A percentile compares a stretch with the other conserved stretches of the same genome.
Conservation (phyloP, 768 basidiomycete species). For the Pleurotus ostreatus region DNA sequence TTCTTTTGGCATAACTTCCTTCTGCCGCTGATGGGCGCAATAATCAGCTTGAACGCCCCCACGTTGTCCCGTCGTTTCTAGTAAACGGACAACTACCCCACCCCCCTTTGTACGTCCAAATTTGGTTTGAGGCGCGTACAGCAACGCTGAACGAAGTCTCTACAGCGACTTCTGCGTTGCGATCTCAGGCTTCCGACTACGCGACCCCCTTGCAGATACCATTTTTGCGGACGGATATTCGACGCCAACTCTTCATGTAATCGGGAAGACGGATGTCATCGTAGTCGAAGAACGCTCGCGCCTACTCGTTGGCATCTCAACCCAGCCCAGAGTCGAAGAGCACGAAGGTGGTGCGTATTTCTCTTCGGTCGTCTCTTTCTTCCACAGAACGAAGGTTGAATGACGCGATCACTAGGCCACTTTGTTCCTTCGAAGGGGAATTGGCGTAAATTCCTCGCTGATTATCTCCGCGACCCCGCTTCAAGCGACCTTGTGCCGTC, state of each 20-base stretch:
- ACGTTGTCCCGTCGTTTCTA: conserved; percentile 48
- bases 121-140: conserved; percentile 3
- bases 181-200: conserved; percentile 68
- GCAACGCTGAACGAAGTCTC: neutral
- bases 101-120: conserved; percentile 59
- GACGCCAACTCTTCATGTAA: conserved; percentile 75
- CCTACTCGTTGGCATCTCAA: conserved; percentile 49
- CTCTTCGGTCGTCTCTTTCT: neutral
- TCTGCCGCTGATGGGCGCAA: neutral
- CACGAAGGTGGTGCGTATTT: conserved; percentile 70
- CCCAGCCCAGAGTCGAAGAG: conserved; percentile 59
- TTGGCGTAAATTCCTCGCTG: conserved; percentile 73
- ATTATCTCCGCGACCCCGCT: conserved; percentile 55
- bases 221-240: conserved; percentile 50
- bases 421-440: conserved; percentile 75
- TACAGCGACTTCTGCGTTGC: conserved; percentile 67
- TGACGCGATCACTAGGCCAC: conserved; percentile 49
- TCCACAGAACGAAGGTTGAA: neutral
- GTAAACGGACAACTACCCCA: conserved; percentile 63
- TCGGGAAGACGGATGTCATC: conserved; percentile 75
- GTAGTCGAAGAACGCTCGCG: conserved; percentile 67
- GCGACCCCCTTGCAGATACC: conserved; percentile 40
- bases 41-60: conserved; percentile 35
- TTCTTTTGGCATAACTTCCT: neutral
- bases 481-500: conserved; percentile 35